A percentile compares a stretch with the other conserved stretches of the same genome.
phyloP scores from a whole-genome alignment of 2,329 filamentous ascomycete species.

The Hymenoscyphus scutula region DNA sequence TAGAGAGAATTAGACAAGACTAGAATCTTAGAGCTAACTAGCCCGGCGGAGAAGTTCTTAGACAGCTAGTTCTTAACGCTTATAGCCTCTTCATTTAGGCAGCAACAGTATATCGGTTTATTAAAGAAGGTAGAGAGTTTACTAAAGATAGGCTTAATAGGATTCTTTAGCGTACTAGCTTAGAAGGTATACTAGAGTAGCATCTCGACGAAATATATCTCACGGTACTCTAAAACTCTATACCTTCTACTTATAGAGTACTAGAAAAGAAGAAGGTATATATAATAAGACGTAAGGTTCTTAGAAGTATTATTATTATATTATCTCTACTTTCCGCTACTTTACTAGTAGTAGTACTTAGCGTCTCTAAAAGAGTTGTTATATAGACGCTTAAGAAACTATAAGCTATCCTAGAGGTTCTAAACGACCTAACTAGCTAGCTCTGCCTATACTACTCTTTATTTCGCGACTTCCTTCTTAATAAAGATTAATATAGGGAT shows the following conservation, averaged over 20 bases:
- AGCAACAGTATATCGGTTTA: conserved; percentile 32
- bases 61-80: conserved; percentile 25
- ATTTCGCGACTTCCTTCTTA: conserved; percentile 20
- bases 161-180: conserved; percentile 9
- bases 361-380: too few species aligned
- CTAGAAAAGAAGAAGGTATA: too few species aligned
- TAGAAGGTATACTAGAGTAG: too few species aligned
- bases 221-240: too few species aligned
- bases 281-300: too few species aligned
- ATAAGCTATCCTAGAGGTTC: conserved; percentile 18
- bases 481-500: conserved; percentile 13
- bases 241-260: too few species aligned
- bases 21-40: conserved; percentile 10
- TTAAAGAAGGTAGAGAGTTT: conserved; percentile 17
- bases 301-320: too few species aligned
- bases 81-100: conserved; percentile 33
- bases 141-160: conserved; percentile 9
- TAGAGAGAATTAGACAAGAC: conserved; percentile 17
- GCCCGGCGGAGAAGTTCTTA: conserved; percentile 12
- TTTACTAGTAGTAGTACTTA: too few species aligned
- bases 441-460: conserved; percentile 17
- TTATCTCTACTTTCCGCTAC: too few species aligned
- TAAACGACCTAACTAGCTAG: conserved; percentile 5
- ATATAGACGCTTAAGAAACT: too few species aligned
- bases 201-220: too few species aligned